A percentile compares a stretch with the other conserved stretches of the same genome.
Evolutionary conservation across 768 basidiomycete species (phyloP).

Genomic region (Candolleomyces aberdarensis): DNA sequence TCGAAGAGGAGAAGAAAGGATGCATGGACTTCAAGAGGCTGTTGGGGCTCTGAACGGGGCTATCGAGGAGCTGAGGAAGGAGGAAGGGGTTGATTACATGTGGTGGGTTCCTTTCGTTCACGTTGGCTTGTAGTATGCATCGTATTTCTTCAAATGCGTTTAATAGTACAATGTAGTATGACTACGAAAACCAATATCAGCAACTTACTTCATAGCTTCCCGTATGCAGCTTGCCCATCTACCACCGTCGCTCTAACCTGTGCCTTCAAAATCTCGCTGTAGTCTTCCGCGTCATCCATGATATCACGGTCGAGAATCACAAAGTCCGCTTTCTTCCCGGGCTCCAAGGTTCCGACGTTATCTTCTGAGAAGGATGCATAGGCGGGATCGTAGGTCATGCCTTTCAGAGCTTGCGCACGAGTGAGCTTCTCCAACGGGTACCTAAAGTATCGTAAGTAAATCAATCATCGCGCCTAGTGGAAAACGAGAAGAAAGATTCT

Average conservation of each 20-base stretch:
- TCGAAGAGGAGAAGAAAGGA: background rate
- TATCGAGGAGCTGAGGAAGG: background rate
- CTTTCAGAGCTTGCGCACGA: constrained; percentile 78
- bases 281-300: constrained; percentile 53
- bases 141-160: background rate
- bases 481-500: constrained; percentile 15
- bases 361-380: constrained; percentile 82
- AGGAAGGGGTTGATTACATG: background rate
- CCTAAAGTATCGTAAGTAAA: constrained; percentile 38
- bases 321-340: constrained; percentile 85
- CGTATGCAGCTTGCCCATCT: constrained; percentile 57
- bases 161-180: constrained; percentile 33
- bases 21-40: background rate
- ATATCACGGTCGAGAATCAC: constrained; percentile 80
- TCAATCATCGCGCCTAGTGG: background rate
- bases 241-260: constrained; percentile 73
- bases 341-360: constrained; percentile 66
- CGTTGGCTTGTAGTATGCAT: constrained; percentile 3
- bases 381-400: constrained; percentile 87
- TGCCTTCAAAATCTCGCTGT: constrained; percentile 56
- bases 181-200: constrained; percentile 34
- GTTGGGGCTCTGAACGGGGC: background rate
- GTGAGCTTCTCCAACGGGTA: constrained; percentile 71
- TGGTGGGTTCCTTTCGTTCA: constrained; percentile 10
- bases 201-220: constrained; percentile 21